Evolutionary conservation across 202 grass and related monocot species (phyloP), one percentile per base, ranked within the genome.

Genomic region (Hordeum pubiflorum): DNA sequence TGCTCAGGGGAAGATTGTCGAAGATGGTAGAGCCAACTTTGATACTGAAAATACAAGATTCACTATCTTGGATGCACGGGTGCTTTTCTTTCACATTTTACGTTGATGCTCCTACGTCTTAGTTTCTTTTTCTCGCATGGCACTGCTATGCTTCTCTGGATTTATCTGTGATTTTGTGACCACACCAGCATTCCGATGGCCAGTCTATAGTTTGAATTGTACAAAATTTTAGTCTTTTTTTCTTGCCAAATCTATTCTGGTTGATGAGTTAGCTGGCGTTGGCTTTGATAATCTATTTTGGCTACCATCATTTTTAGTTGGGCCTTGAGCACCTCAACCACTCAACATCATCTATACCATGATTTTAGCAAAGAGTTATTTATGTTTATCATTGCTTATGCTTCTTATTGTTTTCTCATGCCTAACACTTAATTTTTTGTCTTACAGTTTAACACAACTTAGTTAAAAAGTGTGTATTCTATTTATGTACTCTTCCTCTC

Each of bases 21-120:
- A 99, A 83, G 97, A 96, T 87, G 97, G 97, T 34, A 99, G 91
- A 86, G 97, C 97, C 32, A 89, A 99, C 84, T 99, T 99, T 48
- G 97, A 93, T 85, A 99, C 97, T 4, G 92, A 99, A 72, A 89
- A 32, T 64, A 93, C 92, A 85, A 89, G 97, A 91, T 99, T 93
- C 81, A 99, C 97, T 41, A 96, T 99, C 85, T 89, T 99, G 17
- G 92, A 99, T 91, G 97, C 97, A 58, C 97, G 92, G 81, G 97
- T 99, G 56, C 26, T 86, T 29, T 76, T 63, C 40, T 40, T 77
- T n/a, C 18, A 4, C 27, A 18, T 55, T n/a, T n/a, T n/a, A 38
- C 31, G 68, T 76, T 14, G 36, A 37, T 37, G 7, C 36, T 37
- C 36, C 36, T 37, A 37, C 1, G 36, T 37, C 36, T 37, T 37